phyloP scores from a whole-genome alignment of 768 basidiomycete species.

The Podaxis pistillaris region DNA sequence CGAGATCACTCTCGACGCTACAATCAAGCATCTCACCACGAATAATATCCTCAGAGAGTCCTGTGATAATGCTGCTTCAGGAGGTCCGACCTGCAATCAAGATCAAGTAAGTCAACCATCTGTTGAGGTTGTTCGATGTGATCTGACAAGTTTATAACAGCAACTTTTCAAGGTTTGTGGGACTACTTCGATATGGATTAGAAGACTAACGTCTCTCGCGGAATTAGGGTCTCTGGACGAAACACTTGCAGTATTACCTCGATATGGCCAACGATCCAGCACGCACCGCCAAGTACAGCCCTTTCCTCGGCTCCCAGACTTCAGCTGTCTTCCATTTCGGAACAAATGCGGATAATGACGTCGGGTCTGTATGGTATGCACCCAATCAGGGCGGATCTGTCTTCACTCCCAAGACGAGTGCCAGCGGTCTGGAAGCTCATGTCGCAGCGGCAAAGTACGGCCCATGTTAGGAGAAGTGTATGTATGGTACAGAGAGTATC shows the following conservation, averaged over 20 bases:
- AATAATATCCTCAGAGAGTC: slow-evolving; percentile 48
- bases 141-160: slow-evolving; percentile 19
- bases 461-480: slow-evolving; percentile 25
- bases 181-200: background rate
- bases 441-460: slow-evolving; percentile 44
- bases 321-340: slow-evolving; percentile 45
- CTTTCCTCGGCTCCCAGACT: slow-evolving; percentile 38
- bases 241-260: slow-evolving; percentile 50
- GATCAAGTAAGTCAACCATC: slow-evolving; percentile 36
- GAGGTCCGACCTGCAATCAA: slow-evolving; percentile 39
- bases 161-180: slow-evolving; percentile 42
- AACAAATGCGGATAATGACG: slow-evolving; percentile 34
- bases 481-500: slow-evolving; percentile 9
- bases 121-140: background rate
- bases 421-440: slow-evolving; percentile 42
- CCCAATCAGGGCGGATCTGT: slow-evolving; percentile 43
- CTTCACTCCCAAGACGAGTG: slow-evolving; percentile 43
- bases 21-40: slow-evolving; percentile 37
- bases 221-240: slow-evolving; percentile 48
- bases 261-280: slow-evolving; percentile 41
- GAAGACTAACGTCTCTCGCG: background rate
- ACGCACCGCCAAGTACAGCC: slow-evolving; percentile 42
- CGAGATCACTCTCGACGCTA: slow-evolving; percentile 52
- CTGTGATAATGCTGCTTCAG: slow-evolving; percentile 44
- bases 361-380: slow-evolving; percentile 48